Percentiles rank a stretch among this genome's conserved stretches.
Evolutionary conservation across 2,329 filamentous ascomycete species (phyloP).

Genomic region (Metarhizium anisopliae): DNA sequence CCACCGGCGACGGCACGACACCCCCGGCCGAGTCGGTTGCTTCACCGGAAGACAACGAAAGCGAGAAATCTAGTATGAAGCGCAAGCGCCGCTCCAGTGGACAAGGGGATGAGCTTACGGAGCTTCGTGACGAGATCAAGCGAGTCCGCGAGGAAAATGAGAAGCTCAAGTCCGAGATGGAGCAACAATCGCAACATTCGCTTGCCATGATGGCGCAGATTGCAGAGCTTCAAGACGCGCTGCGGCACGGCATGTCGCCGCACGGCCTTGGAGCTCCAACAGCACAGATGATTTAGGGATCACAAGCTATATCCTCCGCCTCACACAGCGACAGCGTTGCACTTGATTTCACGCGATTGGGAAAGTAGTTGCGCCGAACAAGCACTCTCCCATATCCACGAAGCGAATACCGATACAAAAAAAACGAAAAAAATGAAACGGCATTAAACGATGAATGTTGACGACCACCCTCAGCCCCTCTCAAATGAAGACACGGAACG

Average conservation of each 20-base stretch:
- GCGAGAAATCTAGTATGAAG: slow-evolving; percentile 36
- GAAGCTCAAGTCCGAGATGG: slow-evolving; percentile 42
- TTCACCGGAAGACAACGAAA: slow-evolving; percentile 38
- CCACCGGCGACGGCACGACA: slow-evolving; percentile 31
- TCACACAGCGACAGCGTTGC: not conserved
- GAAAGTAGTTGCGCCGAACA: not conserved
- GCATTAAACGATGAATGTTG: not conserved
- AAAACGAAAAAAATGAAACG: not conserved
- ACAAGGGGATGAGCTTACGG: slow-evolving; percentile 38
- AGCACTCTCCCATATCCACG: not conserved
- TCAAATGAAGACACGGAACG: slow-evolving; percentile 2
- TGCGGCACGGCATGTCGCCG: slow-evolving; percentile 25
- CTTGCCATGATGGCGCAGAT: slow-evolving; percentile 41
- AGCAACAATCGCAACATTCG: slow-evolving; percentile 38
- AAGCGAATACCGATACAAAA: not conserved
- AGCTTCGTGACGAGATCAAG: slow-evolving; percentile 57
- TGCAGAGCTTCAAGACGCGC: slow-evolving; percentile 33
- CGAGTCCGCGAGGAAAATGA: slow-evolving; percentile 57
- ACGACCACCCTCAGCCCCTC: not conserved
- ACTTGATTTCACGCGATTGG: not conserved
- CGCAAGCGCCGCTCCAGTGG: slow-evolving; percentile 33
- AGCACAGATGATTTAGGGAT: slow-evolving; percentile 30
- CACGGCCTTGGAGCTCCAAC: slow-evolving; percentile 27
- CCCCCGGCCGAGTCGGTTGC: slow-evolving; percentile 25
- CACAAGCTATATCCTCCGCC: not conserved